Evolutionary conservation across 2,329 filamentous ascomycete species (phyloP).

Genomic region (Lachnum nothofagi): DNA sequence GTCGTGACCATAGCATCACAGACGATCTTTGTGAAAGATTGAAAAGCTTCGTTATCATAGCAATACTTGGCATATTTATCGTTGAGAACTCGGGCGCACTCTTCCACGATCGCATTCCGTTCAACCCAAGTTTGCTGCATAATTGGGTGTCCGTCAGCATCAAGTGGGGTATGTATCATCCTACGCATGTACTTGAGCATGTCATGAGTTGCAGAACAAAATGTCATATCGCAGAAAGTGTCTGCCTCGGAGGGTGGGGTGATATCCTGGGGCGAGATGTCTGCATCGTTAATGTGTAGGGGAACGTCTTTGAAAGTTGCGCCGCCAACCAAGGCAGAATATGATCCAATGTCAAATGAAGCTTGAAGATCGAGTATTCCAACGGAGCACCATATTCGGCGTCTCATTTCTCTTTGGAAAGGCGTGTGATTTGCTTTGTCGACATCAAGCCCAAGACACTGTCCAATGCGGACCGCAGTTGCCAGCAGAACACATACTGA

Average conservation of each 20-base stretch:
- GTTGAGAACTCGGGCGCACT: conserved; percentile 2
- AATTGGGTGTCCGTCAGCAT: not conserved
- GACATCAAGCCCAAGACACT: conserved; percentile 1
- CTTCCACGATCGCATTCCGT: not conserved
- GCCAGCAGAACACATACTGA: conserved; percentile 1
- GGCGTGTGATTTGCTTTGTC: not conserved
- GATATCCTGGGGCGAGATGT: not conserved
- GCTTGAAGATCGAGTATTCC: conserved; percentile 1
- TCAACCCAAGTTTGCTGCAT: conserved; percentile 1
- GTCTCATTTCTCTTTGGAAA: not conserved
- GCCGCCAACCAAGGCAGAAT: not conserved
- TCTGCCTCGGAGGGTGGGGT: not conserved
- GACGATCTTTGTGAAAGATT: not conserved
- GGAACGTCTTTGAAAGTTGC: not conserved
- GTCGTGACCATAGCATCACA: not conserved
- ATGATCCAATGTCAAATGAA: conserved; percentile 6
- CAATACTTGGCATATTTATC: not conserved
- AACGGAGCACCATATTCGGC: not conserved
- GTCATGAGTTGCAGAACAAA: not conserved
- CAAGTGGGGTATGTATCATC: conserved; percentile 1
- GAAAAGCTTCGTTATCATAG: not conserved
- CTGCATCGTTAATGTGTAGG: conserved; percentile 3
- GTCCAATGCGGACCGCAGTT: conserved; percentile 4
- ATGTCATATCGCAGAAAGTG: not conserved
- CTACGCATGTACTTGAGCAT: not conserved